Percentiles rank a stretch among this genome's conserved stretches.
Evolutionary conservation across 2,329 filamentous ascomycete genomes (phyloP).

Genomic region (Xylariaceae sp.): DNA sequence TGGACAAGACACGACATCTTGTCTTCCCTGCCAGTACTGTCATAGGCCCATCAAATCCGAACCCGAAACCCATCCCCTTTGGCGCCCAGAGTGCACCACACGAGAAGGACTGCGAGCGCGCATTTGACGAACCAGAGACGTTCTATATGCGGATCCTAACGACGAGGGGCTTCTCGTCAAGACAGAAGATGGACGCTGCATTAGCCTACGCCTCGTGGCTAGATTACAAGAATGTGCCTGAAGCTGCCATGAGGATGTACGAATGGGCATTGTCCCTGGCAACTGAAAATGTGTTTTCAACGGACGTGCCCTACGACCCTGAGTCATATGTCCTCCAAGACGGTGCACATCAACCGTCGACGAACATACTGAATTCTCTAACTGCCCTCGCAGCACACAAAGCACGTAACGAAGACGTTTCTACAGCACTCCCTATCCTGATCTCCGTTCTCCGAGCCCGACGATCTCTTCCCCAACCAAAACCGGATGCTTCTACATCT

Average conservation of each 20-base stretch:
- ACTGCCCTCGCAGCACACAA: slow-evolving; percentile 81
- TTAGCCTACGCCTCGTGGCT: slow-evolving; percentile 85
- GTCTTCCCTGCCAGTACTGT: slow-evolving; percentile 77
- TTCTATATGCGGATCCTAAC: slow-evolving; percentile 85
- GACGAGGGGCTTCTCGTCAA: slow-evolving; percentile 77
- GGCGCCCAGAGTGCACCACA: slow-evolving; percentile 67
- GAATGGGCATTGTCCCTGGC: slow-evolving; percentile 79
- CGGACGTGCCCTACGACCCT: slow-evolving; percentile 59
- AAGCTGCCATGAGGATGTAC: slow-evolving; percentile 74
- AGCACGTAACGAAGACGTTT: slow-evolving; percentile 70
- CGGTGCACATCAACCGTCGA: slow-evolving; percentile 63
- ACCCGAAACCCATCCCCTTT: slow-evolving; percentile 73
- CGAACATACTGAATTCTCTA: slow-evolving; percentile 76
- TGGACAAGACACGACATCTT: slow-evolving; percentile 68
- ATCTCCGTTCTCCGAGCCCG: slow-evolving; percentile 83
- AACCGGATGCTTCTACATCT: slow-evolving; percentile 3
- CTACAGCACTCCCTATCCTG: slow-evolving; percentile 79
- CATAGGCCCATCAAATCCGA: slow-evolving; percentile 81
- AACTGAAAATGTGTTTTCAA: slow-evolving; percentile 48
- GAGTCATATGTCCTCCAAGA: slow-evolving; percentile 69
- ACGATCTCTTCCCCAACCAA: slow-evolving; percentile 56
- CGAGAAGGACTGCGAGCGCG: slow-evolving; percentile 76
- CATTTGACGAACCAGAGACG: slow-evolving; percentile 72
- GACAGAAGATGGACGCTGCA: slow-evolving; percentile 81
- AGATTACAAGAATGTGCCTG: slow-evolving; percentile 72